Evolutionary conservation across 345 rosid genomes (phyloP).

Genomic region (Conringia planisiliqua): DNA sequence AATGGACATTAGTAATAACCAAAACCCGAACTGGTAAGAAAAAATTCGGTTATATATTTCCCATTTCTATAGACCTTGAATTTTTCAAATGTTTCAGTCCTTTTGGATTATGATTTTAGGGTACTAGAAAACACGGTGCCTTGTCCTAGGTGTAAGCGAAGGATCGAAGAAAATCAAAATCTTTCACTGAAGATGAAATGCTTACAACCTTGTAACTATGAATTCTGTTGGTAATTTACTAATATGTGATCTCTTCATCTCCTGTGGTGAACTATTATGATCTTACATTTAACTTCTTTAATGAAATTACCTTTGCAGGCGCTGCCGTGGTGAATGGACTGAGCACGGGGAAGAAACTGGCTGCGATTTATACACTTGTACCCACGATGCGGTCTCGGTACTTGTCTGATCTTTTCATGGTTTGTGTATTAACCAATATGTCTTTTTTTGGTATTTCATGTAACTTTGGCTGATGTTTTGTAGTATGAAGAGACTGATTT

Average conservation of each 20-base stretch:
- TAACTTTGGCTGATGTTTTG: constrained; percentile 3
- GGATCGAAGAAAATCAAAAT: not conserved
- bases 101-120: constrained; percentile 8
- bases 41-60: not conserved
- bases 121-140: constrained; percentile 9
- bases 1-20: not conserved
- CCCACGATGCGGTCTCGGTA: not conserved
- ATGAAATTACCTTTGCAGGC: not conserved
- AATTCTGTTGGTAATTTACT: constrained; percentile 24
- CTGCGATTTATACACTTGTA: not conserved
- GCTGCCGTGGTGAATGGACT: constrained; percentile 5
- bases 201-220: constrained; percentile 29
- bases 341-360: constrained; percentile 4
- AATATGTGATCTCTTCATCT: not conserved
- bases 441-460: not conserved
- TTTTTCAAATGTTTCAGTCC: not conserved
- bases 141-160: constrained; percentile 26
- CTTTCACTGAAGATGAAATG: constrained; percentile 26
- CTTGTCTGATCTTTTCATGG: not conserved
- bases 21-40: constrained; percentile 8
- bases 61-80: not conserved
- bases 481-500: not conserved
- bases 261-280: not conserved
- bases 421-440: not conserved
- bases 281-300: not conserved